phyloP scores from a whole-genome alignment of 2,329 filamentous ascomycete genomes.

The Moelleriella libera region DNA sequence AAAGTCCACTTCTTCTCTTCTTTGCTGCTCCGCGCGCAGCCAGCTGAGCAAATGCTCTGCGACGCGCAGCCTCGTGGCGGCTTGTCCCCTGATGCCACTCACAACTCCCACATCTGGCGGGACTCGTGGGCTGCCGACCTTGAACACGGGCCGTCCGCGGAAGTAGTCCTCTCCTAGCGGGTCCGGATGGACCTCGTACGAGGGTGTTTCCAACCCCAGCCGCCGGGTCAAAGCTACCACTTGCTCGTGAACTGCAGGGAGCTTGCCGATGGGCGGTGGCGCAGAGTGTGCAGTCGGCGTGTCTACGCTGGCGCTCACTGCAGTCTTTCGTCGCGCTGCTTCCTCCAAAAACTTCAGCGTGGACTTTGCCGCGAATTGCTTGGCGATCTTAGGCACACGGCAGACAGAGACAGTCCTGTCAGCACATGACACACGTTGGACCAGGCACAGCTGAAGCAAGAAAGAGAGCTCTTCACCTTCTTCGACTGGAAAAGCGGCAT shows the following conservation, averaged over 20 bases:
- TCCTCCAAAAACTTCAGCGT: constrained; percentile 27
- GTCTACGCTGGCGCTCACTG: not conserved
- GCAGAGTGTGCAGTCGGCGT: not conserved
- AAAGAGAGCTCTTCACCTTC: constrained; percentile 20
- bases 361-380: constrained; percentile 35
- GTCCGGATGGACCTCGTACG: constrained; percentile 16
- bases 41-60: constrained; percentile 23
- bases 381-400: constrained; percentile 23
- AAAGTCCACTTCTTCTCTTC: no score
- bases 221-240: constrained; percentile 17
- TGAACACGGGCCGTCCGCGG: constrained; percentile 20
- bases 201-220: constrained; percentile 18
- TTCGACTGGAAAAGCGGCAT: constrained; percentile 28
- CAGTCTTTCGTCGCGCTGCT: not conserved
- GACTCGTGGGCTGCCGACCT: constrained; percentile 10
- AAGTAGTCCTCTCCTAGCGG: constrained; percentile 15
- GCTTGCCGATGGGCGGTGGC: not conserved
- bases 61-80: constrained; percentile 21
- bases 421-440: not conserved
- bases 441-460: not conserved
- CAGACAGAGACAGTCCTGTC: not conserved
- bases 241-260: constrained; percentile 9
- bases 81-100: constrained; percentile 16
- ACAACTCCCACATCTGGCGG: constrained; percentile 20
- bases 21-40: constrained; percentile 14